These are phyloP conservation scores for Madurella fahalii DNA, from an alignment of 2,329 filamentous ascomycete species.

Conservation along the genomic window DNA sequence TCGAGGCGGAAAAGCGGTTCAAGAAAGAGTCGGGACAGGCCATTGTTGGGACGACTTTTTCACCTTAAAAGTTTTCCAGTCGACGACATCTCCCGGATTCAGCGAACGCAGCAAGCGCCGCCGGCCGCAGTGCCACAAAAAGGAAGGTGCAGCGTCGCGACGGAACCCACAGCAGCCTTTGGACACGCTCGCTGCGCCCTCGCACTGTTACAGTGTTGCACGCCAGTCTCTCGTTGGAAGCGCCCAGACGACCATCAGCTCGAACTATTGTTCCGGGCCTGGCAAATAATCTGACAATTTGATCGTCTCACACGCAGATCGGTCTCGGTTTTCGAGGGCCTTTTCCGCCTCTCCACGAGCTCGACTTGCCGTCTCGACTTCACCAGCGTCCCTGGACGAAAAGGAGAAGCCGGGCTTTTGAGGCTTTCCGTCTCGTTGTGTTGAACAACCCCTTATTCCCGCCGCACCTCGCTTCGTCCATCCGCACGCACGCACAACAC, in stretches of 20 bases:
- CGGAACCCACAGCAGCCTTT: background rate
- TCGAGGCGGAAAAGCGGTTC: too few species aligned
- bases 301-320: slow-evolving; percentile 14
- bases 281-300: slow-evolving; percentile 14
- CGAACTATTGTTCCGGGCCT: slow-evolving; percentile 9
- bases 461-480: slow-evolving; percentile 18
- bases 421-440: background rate
- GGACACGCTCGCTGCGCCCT: slow-evolving; percentile 3
- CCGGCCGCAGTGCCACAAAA: slow-evolving; percentile 22
- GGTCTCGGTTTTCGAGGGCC: background rate
- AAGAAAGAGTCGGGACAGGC: too few species aligned
- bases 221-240: slow-evolving; percentile 14
- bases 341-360: background rate
- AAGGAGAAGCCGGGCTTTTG: background rate
- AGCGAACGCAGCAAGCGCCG: slow-evolving; percentile 8
- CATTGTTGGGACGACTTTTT: too few species aligned
- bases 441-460: slow-evolving; percentile 12
- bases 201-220: slow-evolving; percentile 15
- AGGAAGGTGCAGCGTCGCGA: slow-evolving; percentile 21
- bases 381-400: background rate
- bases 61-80: too few species aligned
- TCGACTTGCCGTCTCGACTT: background rate
- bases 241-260: slow-evolving; percentile 14
- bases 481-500: background rate
- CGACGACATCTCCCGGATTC: background rate